These are phyloP conservation scores for Neohortaea acidophila DNA, from an alignment of 495 filamentous ascomycete species.

Conservation along the genomic window DNA sequence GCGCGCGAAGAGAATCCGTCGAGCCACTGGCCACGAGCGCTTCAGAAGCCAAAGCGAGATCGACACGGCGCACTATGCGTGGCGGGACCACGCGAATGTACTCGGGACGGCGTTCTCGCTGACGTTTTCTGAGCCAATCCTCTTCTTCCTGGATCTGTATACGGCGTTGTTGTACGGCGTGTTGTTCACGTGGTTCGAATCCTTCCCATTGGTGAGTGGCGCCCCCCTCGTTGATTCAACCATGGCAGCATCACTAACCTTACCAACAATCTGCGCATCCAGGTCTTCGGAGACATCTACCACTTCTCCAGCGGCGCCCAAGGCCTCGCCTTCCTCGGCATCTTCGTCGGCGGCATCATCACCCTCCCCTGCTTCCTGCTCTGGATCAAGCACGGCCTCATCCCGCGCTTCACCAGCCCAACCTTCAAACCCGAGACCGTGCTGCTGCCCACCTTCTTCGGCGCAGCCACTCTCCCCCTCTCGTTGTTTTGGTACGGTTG, in stretches of 20 bases:
- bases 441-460: conserved; percentile 16
- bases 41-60: conserved; percentile 31
- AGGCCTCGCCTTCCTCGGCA: conserved; percentile 24
- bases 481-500: conserved; percentile 23
- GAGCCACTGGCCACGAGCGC: conserved; percentile 9
- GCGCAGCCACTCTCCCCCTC: conserved; percentile 9
- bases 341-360: conserved; percentile 17
- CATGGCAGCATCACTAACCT: no score
- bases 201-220: no score
- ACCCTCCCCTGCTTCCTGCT: conserved; percentile 4
- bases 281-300: conserved; percentile 24
- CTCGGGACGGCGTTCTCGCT: conserved; percentile 32
- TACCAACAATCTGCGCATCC: no score
- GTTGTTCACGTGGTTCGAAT: conserved; percentile 31
- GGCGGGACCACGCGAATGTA: conserved; percentile 26
- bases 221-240: no score
- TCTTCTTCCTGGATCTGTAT: conserved; percentile 25
- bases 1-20: conserved; percentile 16
- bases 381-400: conserved; percentile 6
- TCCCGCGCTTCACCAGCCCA: neutral
- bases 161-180: conserved; percentile 24
- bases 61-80: conserved; percentile 22
- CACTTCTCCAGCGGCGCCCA: conserved; percentile 19
- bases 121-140: conserved; percentile 26
- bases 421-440: conserved; percentile 19